These are phyloP conservation scores for Xylaria palmicola DNA, from an alignment of 495 filamentous ascomycete genomes.

Conservation along the genomic window DNA sequence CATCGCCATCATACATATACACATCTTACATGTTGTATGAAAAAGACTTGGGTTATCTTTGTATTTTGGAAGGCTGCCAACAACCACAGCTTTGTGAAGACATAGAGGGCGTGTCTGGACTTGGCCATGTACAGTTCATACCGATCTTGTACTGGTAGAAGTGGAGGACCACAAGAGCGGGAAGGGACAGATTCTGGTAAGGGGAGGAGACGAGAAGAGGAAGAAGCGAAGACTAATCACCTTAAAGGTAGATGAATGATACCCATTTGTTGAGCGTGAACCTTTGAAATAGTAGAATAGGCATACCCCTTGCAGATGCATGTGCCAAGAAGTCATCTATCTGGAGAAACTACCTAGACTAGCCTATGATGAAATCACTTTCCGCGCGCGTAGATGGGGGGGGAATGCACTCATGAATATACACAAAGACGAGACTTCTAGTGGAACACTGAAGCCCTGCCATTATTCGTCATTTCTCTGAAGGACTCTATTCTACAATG, in stretches of 20 bases:
- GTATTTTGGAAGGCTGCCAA: background rate
- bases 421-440: background rate
- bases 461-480: background rate
- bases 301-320: background rate
- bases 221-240: background rate
- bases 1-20: background rate
- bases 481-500: too few species aligned
- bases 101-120: background rate
- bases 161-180: background rate
- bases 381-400: too few species aligned
- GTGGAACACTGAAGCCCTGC: background rate
- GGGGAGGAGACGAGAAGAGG: background rate
- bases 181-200: background rate
- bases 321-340: background rate
- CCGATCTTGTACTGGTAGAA: background rate
- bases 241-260: slow-evolving; percentile 33
- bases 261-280: slow-evolving; percentile 31
- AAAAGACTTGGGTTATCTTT: background rate
- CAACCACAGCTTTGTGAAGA: background rate
- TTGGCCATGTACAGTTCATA: background rate
- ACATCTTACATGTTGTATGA: slow-evolving; percentile 3
- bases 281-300: background rate
- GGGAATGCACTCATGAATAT: background rate
- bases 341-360: too few species aligned
- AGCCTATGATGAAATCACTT: too few species aligned